Percentiles rank a stretch among this genome's conserved stretches.
phyloP scores from a whole-genome alignment of 306 rosid species.

The Betula pendula region DNA sequence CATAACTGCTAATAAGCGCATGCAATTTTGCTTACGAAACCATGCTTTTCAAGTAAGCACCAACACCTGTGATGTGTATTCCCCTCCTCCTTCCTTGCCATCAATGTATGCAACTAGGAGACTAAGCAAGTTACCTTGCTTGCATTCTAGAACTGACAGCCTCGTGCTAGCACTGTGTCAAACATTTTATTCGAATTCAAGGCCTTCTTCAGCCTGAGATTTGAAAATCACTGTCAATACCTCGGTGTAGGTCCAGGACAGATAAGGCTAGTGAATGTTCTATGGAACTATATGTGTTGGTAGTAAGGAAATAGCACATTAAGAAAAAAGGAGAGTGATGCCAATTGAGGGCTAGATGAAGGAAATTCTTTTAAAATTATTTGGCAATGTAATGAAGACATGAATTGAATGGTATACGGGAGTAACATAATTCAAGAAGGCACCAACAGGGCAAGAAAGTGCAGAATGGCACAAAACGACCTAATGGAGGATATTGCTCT shows the following conservation, averaged over 20 bases:
- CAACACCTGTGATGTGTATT: background rate
- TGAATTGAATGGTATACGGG: background rate
- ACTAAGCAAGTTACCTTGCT: background rate
- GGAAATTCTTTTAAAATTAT: no score
- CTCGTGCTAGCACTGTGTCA: background rate
- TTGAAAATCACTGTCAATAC: background rate
- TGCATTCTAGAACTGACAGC: background rate
- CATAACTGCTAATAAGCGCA: background rate
- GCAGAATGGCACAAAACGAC: no score
- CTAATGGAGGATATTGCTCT: no score
- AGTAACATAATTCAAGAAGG: background rate
- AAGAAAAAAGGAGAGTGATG: background rate
- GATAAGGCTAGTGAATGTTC: background rate
- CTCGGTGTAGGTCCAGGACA: background rate
- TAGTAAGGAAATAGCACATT: background rate
- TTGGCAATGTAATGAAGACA: background rate
- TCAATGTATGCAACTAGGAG: background rate
- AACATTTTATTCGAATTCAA: background rate
- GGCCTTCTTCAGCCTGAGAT: background rate
- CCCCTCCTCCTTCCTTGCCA: background rate
- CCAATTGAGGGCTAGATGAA: background rate
- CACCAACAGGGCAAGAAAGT: no score
- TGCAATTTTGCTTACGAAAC: background rate
- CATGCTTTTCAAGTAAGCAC: background rate
- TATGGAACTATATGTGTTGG: background rate